These are phyloP conservation scores for Microdochium nivale DNA, from an alignment of 2,329 filamentous ascomycete species.

Conservation along the genomic window DNA sequence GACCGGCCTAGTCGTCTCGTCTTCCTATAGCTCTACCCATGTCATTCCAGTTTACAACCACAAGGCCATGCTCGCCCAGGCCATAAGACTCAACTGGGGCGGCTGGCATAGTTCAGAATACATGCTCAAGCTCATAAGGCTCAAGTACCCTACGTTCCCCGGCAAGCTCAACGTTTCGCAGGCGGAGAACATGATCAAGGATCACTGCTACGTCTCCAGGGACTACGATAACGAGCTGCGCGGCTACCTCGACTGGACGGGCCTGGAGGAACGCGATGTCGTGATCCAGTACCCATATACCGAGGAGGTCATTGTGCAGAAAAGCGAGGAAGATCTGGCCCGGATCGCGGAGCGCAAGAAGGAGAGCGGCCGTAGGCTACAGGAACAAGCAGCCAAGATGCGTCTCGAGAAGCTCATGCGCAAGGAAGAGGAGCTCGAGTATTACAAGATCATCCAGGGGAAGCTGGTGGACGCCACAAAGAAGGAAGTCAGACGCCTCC, in stretches of 20 bases:
- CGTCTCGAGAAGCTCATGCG: conserved; percentile 88
- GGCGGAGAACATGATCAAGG: conserved; percentile 75
- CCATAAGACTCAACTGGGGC: conserved; percentile 90
- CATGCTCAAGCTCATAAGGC: conserved; percentile 74
- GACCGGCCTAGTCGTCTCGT: conserved; percentile 83
- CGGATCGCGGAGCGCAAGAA: conserved; percentile 88
- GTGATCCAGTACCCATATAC: conserved; percentile 91
- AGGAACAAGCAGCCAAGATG: conserved; percentile 97
- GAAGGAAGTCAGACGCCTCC: conserved; percentile 77
- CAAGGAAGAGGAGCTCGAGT: conserved; percentile 92
- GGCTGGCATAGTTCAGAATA: conserved; percentile 87
- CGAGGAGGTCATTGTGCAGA: conserved; percentile 82
- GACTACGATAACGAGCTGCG: conserved; percentile 74
- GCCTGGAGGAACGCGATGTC: conserved; percentile 79
- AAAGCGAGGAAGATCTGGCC: conserved; percentile 89
- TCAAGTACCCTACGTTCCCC: conserved; percentile 88
- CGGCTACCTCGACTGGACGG: conserved; percentile 80
- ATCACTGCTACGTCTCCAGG: conserved; percentile 83
- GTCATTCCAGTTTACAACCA: conserved; percentile 86
- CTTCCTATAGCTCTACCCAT: conserved; percentile 89
- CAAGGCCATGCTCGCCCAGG: conserved; percentile 76
- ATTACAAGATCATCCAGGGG: conserved; percentile 76
- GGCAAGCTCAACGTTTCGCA: conserved; percentile 81
- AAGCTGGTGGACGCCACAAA: conserved; percentile 71
- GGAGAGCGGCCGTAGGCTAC: conserved; percentile 81